phyloP scores from a whole-genome alignment of 2,329 filamentous ascomycete genomes.

The Nemania sp. region DNA sequence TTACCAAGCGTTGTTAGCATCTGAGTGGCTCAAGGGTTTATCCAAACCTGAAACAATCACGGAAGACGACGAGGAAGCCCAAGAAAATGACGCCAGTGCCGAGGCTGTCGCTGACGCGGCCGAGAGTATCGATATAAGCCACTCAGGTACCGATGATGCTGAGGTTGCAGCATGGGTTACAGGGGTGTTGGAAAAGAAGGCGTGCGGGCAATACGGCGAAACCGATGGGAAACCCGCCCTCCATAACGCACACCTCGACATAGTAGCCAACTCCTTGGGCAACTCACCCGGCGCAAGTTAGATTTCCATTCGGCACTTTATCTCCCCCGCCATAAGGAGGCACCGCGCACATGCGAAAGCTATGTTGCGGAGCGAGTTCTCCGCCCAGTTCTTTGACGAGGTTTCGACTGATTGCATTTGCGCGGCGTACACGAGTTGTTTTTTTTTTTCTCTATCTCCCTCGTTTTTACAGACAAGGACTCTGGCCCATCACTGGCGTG shows the following conservation, averaged over 20 bases:
- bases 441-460: not conserved
- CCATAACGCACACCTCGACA: constrained; percentile 87
- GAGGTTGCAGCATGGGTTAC: constrained; percentile 91
- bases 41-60: constrained; percentile 71
- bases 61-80: constrained; percentile 53
- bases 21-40: constrained; percentile 85
- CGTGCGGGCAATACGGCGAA: constrained; percentile 63
- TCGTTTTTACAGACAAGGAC: constrained; percentile 26
- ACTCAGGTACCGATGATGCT: constrained; percentile 71
- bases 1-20: constrained; percentile 88
- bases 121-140: constrained; percentile 58
- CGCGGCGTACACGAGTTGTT: constrained; percentile 46
- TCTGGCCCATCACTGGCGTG: constrained; percentile 10
- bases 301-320: constrained; percentile 24
- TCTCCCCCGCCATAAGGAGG: constrained; percentile 21
- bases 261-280: constrained; percentile 66
- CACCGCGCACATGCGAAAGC: constrained; percentile 24
- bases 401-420: constrained; percentile 47
- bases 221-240: constrained; percentile 78
- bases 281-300: constrained; percentile 52
- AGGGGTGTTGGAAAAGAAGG: constrained; percentile 74
- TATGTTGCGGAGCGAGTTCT: constrained; percentile 41
- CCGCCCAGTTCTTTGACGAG: constrained; percentile 38
- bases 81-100: constrained; percentile 53
- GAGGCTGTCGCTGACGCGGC: constrained; percentile 58